Evolutionary conservation across 2,329 filamentous ascomycete species (phyloP).

Genomic region (Cercospora brassicicola): DNA sequence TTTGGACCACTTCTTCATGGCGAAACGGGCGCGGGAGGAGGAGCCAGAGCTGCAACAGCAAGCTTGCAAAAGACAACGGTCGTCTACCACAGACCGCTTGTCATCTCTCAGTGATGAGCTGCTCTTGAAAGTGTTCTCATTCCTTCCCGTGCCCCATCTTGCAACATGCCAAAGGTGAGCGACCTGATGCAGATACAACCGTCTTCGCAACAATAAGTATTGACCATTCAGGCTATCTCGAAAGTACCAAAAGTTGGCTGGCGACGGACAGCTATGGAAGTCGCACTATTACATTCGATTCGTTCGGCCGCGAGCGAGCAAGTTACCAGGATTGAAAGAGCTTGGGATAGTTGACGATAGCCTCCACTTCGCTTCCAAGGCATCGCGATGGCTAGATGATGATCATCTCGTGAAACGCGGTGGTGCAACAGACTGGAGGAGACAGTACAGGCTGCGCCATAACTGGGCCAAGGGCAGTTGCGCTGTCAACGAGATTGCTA

Average conservation of each 20-base stretch:
- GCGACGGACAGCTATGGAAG: conserved; percentile 90
- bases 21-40: conserved; percentile 43
- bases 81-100: conserved; percentile 58
- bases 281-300: conserved; percentile 83
- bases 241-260: conserved; percentile 70
- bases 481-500: conserved; percentile 72
- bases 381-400: conserved; percentile 64
- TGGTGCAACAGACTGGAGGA: conserved; percentile 72
- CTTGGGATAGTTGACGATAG: conserved; percentile 41
- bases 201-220: conserved; percentile 24
- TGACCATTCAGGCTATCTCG: conserved; percentile 65
- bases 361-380: conserved; percentile 55
- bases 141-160: conserved; percentile 68
- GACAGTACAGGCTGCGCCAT: conserved; percentile 80
- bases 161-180: conserved; percentile 61
- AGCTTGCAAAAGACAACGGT: conserved; percentile 49
- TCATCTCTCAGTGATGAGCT: conserved; percentile 83
- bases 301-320: conserved; percentile 75
- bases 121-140: conserved; percentile 77
- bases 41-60: conserved; percentile 30
- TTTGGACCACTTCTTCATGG: conserved; percentile 26
- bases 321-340: conserved; percentile 66
- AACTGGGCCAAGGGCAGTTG: conserved; percentile 88
- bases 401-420: conserved; percentile 55
- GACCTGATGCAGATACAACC: neutral